A percentile compares a stretch with the other conserved stretches of the same genome.
phyloP scores from a whole-genome alignment of 345 rosid genomes.

The Corchorus olitorius region DNA sequence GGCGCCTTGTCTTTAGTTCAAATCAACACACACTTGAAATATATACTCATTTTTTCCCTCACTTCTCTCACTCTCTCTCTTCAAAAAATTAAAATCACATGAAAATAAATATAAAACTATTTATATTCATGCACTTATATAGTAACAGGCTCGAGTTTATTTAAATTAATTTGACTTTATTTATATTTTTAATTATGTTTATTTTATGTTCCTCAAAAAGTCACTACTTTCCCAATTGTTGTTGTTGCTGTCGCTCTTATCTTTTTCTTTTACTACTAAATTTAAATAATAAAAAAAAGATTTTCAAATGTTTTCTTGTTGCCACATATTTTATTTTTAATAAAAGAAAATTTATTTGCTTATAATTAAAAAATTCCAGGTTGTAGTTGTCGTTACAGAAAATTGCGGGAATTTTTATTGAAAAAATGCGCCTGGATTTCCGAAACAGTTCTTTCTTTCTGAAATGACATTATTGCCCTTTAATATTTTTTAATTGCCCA shows the following conservation, averaged over 20 bases:
- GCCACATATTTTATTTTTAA: background rate
- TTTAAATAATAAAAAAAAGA: background rate
- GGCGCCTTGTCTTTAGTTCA: constrained; percentile 51
- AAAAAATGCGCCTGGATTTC: constrained; percentile 34
- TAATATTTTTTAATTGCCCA: background rate
- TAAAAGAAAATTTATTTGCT: background rate
- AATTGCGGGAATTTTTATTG: constrained; percentile 31
- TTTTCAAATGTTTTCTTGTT: constrained; percentile 8
- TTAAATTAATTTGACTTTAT: constrained; percentile 6
- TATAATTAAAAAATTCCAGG: constrained; percentile 26
- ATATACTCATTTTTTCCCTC: background rate
- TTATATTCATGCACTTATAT: background rate
- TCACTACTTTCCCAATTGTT: constrained; percentile 5
- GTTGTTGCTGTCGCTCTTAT: constrained; percentile 9
- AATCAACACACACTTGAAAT: constrained; percentile 23
- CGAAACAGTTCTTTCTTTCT: constrained; percentile 17
- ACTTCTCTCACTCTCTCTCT: background rate
- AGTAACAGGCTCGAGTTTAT: background rate
- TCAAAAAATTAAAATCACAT: background rate
- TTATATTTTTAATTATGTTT: background rate
- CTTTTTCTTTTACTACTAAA: background rate
- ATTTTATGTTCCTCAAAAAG: background rate
- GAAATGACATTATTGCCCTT: background rate
- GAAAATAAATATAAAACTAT: background rate
- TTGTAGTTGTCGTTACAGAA: constrained; percentile 33